Base-by-base conservation (phyloP, 2,329 filamentous ascomycete species). In the Tolypocladium pustulatum region DNA sequence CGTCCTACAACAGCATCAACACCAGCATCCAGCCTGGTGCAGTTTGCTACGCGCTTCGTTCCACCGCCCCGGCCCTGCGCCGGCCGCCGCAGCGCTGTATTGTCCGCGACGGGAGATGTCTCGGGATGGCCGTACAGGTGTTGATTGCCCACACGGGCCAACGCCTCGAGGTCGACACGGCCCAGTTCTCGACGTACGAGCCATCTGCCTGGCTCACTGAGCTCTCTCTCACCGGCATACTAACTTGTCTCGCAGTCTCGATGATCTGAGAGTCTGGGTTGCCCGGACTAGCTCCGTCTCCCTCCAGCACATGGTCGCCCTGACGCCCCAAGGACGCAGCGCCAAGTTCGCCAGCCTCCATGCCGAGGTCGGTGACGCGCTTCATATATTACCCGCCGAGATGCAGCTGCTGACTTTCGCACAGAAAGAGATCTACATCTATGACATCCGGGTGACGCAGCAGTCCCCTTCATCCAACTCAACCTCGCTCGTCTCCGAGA, bases 81-180 rank as follows among this genome's bases (percentile, higher is more conserved):
- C 62, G 59, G 66, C 65, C 63, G 62, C 66, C 57, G 20, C 62
- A 63, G 65, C 63, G 64, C 68, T 64, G 67, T 64, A 64, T 64
- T 58, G 55, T 62, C 64, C 65, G 66, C 60, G 61, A 67, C 66
- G 68, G 72, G 75, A 75, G 69, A 81, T 81, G 79, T 76, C 76
- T 78, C 76, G 83, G 80, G 76, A 96, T 96, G 91, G 89, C 90
- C 78, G 84, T 93, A 73, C 86, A 90, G 78, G 87, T 96, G 75
- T 90, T 91, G 79, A 87, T 96, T 72, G 91, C 91, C 81, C 92
- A 96, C 78, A 91, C 89, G 75, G 93, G 93, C 79, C 87, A 91
- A 80, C 87, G 88, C 76, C 82, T 96, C 71, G 81, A 86, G 72
- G 83, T 89, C 72, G 90, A 96, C 76, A 84, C 87, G 65, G 81